Conservation (phyloP, 495 filamentous ascomycete species). For the Astrothelium macrocarpum region DNA sequence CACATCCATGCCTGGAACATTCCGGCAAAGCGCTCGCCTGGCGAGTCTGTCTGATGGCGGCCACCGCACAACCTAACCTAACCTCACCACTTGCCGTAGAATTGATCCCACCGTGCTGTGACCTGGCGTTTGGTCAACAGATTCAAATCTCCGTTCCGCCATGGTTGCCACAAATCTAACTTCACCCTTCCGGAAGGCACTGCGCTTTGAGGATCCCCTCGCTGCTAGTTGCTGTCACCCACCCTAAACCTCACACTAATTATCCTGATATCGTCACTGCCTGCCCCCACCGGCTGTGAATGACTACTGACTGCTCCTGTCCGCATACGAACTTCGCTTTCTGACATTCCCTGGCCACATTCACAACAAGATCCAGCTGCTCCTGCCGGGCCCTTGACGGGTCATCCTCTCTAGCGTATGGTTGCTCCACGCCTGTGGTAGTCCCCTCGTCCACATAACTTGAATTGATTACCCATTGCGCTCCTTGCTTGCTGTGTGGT, state of each 20-base stretch:
- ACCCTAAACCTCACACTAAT: constrained; percentile 1
- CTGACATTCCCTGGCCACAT: background rate
- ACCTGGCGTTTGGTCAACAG: constrained; percentile 7
- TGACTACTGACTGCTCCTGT: background rate
- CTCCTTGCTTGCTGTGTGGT: background rate
- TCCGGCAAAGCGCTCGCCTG: constrained; percentile 5
- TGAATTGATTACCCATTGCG: background rate
- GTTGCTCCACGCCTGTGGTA: background rate
- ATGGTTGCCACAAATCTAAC: constrained; percentile 7
- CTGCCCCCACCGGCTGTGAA: constrained; percentile 6
- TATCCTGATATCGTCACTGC: constrained; percentile 4
- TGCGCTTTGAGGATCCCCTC: constrained; percentile 1
- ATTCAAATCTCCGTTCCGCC: constrained; percentile 8
- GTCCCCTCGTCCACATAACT: background rate
- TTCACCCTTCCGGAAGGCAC: constrained; percentile 6
- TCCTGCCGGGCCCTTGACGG: background rate
- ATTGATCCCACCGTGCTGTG: constrained; percentile 7
- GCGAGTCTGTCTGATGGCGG: constrained; percentile 1
- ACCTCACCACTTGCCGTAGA: constrained; percentile 7
- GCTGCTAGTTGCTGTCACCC: constrained; percentile 4
- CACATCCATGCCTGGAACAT: constrained; percentile 8
- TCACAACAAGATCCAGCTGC: background rate
- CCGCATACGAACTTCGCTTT: constrained; percentile 1
- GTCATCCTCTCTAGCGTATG: constrained; percentile 5
- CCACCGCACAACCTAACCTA: constrained; percentile 6